phyloP scores from a whole-genome alignment of 2,329 filamentous ascomycete genomes.

The Dactylellina parvicollis region DNA sequence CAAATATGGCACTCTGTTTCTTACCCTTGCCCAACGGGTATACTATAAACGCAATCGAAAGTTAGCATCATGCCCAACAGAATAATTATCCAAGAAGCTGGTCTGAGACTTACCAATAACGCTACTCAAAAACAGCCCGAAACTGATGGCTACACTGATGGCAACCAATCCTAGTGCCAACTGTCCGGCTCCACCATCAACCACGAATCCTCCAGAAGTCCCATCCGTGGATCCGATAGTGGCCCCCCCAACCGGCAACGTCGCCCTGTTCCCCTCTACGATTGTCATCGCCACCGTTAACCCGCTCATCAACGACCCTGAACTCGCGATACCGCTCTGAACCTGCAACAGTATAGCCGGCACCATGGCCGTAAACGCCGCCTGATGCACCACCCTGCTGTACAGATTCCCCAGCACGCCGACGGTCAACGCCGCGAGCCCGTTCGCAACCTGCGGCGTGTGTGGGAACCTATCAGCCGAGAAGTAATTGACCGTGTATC shows the following conservation, averaged over 20 bases:
- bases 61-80: neutral
- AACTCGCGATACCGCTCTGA: conserved; percentile 70
- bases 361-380: conserved; percentile 84
- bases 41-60: conserved; percentile 21
- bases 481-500: conserved; percentile 81
- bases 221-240: conserved; percentile 11
- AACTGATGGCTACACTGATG: conserved; percentile 52
- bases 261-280: conserved; percentile 35
- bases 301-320: conserved; percentile 67
- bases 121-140: conserved; percentile 50
- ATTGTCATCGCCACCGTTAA: conserved; percentile 51
- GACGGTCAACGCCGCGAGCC: conserved; percentile 78
- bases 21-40: conserved; percentile 51
- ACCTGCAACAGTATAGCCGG: conserved; percentile 83
- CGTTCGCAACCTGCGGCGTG: conserved; percentile 79
- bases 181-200: conserved; percentile 46
- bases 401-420: conserved; percentile 83
- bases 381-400: conserved; percentile 76
- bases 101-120: conserved; percentile 41
- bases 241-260: conserved; percentile 3
- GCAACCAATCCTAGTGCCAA: conserved; percentile 49
- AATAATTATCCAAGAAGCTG: neutral
- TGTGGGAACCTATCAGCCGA: conserved; percentile 72
- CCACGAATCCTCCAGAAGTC: conserved; percentile 25
- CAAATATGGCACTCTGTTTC: conserved; percentile 48